phyloP scores from a whole-genome alignment of 2,329 filamentous ascomycete species.

The Neocucurbitaria cava region DNA sequence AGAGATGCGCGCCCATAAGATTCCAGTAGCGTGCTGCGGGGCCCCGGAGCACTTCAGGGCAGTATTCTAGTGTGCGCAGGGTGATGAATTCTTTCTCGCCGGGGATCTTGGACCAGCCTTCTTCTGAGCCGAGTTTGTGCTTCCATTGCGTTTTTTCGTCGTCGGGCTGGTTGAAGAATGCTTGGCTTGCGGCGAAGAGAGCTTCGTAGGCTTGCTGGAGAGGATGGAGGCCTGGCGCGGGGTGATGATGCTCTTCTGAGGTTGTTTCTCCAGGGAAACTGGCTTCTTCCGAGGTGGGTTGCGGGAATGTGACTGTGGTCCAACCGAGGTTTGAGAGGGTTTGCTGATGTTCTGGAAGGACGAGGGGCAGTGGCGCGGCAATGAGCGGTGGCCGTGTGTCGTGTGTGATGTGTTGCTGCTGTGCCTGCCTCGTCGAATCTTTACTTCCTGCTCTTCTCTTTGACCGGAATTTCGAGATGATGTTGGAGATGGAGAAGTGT shows the following conservation, averaged over 20 bases:
- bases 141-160: constrained; percentile 39
- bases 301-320: constrained; percentile 45
- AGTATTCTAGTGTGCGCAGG: constrained; percentile 38
- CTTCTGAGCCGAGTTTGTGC: constrained; percentile 43
- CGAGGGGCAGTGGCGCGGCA: constrained; percentile 35
- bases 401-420: background rate
- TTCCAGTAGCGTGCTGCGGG: constrained; percentile 44
- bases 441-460: constrained; percentile 15
- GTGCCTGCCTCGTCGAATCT: background rate
- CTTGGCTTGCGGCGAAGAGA: constrained; percentile 39
- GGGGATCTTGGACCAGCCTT: constrained; percentile 44
- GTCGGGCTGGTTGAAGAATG: constrained; percentile 40
- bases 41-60: constrained; percentile 38
- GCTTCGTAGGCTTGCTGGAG: constrained; percentile 37
- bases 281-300: background rate
- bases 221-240: constrained; percentile 27
- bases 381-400: constrained; percentile 32
- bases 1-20: constrained; percentile 37
- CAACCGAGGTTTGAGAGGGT: constrained; percentile 42
- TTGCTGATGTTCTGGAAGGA: constrained; percentile 42
- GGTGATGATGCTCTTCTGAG: background rate
- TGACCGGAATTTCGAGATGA: constrained; percentile 37
- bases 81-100: constrained; percentile 52
- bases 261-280: background rate
- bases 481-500: constrained; percentile 36